Base-by-base conservation (phyloP, 306 rosid genomes). In the Trichosanthes truncata region DNA sequence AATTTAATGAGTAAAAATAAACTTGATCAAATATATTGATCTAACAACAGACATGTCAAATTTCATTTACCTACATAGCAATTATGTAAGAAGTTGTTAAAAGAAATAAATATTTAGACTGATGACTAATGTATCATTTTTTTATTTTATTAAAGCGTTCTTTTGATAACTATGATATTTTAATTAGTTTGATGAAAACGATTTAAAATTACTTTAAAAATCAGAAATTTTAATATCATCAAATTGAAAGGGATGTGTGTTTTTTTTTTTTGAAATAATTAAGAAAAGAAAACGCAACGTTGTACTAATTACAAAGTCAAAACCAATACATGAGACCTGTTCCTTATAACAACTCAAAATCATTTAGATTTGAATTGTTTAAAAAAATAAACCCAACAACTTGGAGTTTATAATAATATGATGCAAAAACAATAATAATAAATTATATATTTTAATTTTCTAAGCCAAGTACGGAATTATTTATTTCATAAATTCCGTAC, bases 381-480 rank as follows among this genome's bases (percentile, higher is more conserved):
- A 5, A 7, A 65, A 67, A 20, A 38, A 38, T 67, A 66, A 33
- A 35, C 23, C 7, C 2, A 33, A 65, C 75, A 69, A 71, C 38
- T 71, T 23, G 77, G 56, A 45, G 76, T 13, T n/a, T 71, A 43
- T 71, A 41, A 71, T 45, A 71, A 71, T 41, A 5, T 23, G 10
- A 71, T 4, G 1, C 9, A 7, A n/a, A 1, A 61, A 60, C 4
- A 36, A 17, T 15, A 35, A 4, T 0, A 17, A 65, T 18, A 65
- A 7, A 36, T 1, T 62, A 35, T 0, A 35, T 26, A 10, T 3
- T 10, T 65, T 36, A 35, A 20, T 41, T 41, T 69, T 40, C 18
- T 26, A 9, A 46, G 7, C 21, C 35, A 72, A 72, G 77, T 72
- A 72, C 77, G 77, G 77, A 46, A 72, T 72, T 46, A 46, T 45